These are phyloP conservation scores for Thyridium curvatum DNA, from an alignment of 2,329 filamentous ascomycete genomes.

Conservation along the genomic window DNA sequence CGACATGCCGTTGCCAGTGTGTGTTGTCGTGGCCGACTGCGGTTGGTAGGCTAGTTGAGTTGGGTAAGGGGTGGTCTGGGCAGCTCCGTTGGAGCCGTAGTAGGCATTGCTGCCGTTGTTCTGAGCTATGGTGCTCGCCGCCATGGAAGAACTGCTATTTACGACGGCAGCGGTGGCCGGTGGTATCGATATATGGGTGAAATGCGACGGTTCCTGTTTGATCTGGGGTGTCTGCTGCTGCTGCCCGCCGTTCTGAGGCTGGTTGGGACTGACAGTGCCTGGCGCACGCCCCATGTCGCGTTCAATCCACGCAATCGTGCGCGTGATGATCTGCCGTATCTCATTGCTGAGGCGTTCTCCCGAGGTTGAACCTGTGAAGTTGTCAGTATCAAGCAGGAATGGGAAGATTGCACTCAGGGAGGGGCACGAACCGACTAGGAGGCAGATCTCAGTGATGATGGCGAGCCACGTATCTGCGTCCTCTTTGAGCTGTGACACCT, in stretches of 20 bases:
- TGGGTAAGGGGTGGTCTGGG: constrained; percentile 10
- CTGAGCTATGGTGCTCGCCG: constrained; percentile 1
- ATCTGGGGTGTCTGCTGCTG: not conserved
- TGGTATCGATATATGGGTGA: not conserved
- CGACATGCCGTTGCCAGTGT: not conserved
- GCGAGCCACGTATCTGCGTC: constrained; percentile 67
- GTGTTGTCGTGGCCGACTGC: constrained; percentile 4
- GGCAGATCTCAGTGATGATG: constrained; percentile 60
- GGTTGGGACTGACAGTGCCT: constrained; percentile 15
- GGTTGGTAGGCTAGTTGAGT: constrained; percentile 10
- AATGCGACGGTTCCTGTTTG: too few relatives aligned
- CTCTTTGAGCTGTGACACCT: constrained; percentile 52
- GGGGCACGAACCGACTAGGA: constrained; percentile 52
- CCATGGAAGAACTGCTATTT: not conserved
- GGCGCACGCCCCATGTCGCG: constrained; percentile 33
- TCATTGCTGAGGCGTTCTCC: constrained; percentile 36
- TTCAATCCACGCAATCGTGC: constrained; percentile 46
- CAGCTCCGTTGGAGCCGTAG: not conserved
- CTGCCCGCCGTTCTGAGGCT: not conserved
- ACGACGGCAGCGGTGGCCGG: not conserved
- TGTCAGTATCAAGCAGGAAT: constrained; percentile 5
- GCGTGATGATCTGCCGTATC: constrained; percentile 41
- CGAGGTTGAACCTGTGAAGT: constrained; percentile 25
- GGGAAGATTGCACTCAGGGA: too few relatives aligned
- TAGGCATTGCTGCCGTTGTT: constrained; percentile 5